phyloP scores from a whole-genome alignment of 2,329 filamentous ascomycete species.

The Aspergillus novoparasiticus region DNA sequence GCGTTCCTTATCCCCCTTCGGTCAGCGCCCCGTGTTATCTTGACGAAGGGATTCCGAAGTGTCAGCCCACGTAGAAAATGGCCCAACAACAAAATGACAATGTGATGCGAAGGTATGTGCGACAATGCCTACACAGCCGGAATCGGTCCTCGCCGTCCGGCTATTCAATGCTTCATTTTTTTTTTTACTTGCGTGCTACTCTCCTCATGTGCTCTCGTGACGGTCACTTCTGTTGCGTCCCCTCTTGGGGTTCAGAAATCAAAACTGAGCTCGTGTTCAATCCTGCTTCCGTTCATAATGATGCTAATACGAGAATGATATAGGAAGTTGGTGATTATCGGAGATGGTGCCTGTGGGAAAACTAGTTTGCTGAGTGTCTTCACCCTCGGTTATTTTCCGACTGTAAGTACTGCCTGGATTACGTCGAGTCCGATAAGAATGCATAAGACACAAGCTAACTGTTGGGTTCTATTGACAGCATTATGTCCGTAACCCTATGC shows the following conservation, averaged over 20 bases:
- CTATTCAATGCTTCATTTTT: background rate
- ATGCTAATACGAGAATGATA: constrained; percentile 21
- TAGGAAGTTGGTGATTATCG: constrained; percentile 96
- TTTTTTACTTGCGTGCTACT: background rate
- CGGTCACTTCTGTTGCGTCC: background rate
- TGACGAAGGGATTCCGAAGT: background rate
- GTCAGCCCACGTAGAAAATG: constrained; percentile 29
- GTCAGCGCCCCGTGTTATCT: constrained; percentile 12
- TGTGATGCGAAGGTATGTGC: constrained; percentile 60
- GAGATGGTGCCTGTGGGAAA: constrained; percentile 96
- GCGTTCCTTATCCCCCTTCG: background rate
- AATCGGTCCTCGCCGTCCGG: background rate
- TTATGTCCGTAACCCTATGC: constrained; percentile 42
- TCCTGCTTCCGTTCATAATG: background rate
- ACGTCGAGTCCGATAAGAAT: background rate
- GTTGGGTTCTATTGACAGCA: constrained; percentile 34
- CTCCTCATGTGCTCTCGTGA: background rate
- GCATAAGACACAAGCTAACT: constrained; percentile 22
- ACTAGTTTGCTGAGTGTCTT: constrained; percentile 97
- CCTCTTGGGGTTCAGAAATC: background rate
- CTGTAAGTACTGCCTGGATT: constrained; percentile 62
- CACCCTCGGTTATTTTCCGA: constrained; percentile 96
- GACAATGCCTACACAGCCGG: background rate
- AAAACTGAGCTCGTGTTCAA: background rate
- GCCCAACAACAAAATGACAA: constrained; percentile 44